Evolutionary conservation across 306 rosid species (phyloP), one percentile per base, ranked within the genome.

Genomic region (Trichosanthes truncata): DNA sequence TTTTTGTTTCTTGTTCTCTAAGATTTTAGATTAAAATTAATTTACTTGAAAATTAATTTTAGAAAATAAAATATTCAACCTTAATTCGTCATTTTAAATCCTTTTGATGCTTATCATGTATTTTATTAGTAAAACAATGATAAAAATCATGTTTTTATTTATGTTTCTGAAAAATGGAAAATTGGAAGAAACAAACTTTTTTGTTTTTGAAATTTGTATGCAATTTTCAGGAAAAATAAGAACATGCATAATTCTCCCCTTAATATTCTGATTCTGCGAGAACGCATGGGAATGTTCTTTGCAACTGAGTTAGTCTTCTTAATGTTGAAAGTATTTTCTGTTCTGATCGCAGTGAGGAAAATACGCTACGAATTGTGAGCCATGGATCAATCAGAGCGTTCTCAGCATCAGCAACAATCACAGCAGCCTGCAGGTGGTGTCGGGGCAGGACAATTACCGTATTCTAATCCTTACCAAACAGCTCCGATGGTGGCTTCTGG

Each of bases 391-490:
- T 36, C 79, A 21, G 79, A 76, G 66, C 79, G 52, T 52, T 52
- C 79, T 33, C 79, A 76, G 51, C 79, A 76, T 53, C 79, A 76
- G 45, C 79, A 76, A 53, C 79, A 76, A 35, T 56, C 79, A 3
- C 79, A 76, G 51, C 79, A 76, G 36, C 52, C 79, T n/a, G 78
- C 45, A 4, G 61, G 59, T 0, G 67, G 66, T 53, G 68, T 77
- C 15, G 40, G 80, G 40, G 71, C 71, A 38, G 80, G 80, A 25
- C 72, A 77, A 18, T 26, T 57, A 77, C 38, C 72, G 9, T 62
- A 59, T 78, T 55, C 81, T 63, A 63, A 60, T 78, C 81, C 81
- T 78, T 78, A 78, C 81, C 62, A 61, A 63, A 78, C 72, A n/a
- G 74, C 74, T 15, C 61, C 74, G 3, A 62, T 78, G 81, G 81